Percentiles rank a stretch among this genome's conserved stretches.
phyloP scores from a whole-genome alignment of 2,329 filamentous ascomycete species.

The Beauveria australis region DNA sequence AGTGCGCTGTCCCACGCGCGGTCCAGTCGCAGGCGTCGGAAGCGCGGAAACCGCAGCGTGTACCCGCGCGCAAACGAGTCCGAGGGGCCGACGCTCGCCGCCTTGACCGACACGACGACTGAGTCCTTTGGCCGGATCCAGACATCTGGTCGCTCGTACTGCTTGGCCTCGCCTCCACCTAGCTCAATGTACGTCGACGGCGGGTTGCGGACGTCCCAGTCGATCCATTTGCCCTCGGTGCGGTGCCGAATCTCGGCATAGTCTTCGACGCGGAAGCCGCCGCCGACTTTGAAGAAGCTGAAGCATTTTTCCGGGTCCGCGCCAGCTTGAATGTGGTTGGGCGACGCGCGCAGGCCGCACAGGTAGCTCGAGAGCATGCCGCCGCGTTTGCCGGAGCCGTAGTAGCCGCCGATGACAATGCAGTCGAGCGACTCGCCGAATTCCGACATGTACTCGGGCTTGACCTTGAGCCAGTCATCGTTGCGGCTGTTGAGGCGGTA shows the following conservation, averaged over 20 bases:
- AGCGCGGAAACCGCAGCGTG: constrained; percentile 86
- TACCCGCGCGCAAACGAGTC: constrained; percentile 69
- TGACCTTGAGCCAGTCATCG: constrained; percentile 97
- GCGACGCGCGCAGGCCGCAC: constrained; percentile 74
- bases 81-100: constrained; percentile 65
- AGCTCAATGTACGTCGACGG: constrained; percentile 74
- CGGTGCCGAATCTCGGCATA: constrained; percentile 74
- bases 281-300: constrained; percentile 98
- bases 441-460: constrained; percentile 96
- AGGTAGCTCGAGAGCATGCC: constrained; percentile 78
- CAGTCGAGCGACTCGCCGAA: constrained; percentile 92
- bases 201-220: constrained; percentile 72
- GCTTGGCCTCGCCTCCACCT: constrained; percentile 61
- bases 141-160: constrained; percentile 74
- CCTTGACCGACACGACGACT: constrained; percentile 81
- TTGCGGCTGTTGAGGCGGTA: constrained; percentile 86
- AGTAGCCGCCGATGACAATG: constrained; percentile 85
- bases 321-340: constrained; percentile 53
- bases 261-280: constrained; percentile 77
- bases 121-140: constrained; percentile 92
- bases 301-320: constrained; percentile 66
- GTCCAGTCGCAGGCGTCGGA: constrained; percentile 73
- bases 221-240: constrained; percentile 85
- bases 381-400: constrained; percentile 76
- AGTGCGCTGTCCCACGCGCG: constrained; percentile 76